Conservation (phyloP, 805 yeast species). For the Grigorovia transvaalensis region DNA sequence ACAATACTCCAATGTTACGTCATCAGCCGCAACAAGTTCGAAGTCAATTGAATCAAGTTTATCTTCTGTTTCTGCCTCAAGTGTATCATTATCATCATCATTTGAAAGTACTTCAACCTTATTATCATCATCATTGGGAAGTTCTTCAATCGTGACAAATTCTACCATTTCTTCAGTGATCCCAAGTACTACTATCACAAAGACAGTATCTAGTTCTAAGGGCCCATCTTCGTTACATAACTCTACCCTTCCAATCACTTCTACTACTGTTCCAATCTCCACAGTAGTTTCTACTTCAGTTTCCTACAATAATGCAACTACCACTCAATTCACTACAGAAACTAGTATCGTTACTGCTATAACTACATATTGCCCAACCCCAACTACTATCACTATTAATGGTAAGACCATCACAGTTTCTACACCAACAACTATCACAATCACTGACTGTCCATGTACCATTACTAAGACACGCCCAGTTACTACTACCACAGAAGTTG, state of each 20-base stretch:
- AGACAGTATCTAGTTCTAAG: background rate
- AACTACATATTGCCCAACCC: slow-evolving; percentile 75
- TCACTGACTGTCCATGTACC: slow-evolving; percentile 43
- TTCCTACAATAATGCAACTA: slow-evolving; percentile 5
- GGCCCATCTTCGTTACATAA: background rate
- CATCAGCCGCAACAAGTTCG: background rate
- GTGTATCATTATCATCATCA: background rate
- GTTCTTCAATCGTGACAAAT: background rate
- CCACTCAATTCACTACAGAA: background rate
- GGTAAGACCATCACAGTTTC: slow-evolving; percentile 64
- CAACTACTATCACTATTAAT: slow-evolving; percentile 59
- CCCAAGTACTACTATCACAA: slow-evolving; percentile 3
- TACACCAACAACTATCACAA: slow-evolving; percentile 69
- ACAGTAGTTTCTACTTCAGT: slow-evolving; percentile 1
- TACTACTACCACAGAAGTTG: background rate
- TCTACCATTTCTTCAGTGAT: slow-evolving; percentile 4
- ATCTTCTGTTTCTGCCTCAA: background rate
- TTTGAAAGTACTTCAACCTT: background rate
- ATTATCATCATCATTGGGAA: background rate
- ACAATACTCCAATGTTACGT: background rate
- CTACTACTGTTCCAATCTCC: background rate
- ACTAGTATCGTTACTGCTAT: slow-evolving; percentile 26
- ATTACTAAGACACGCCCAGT: background rate
- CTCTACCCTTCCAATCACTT: background rate
- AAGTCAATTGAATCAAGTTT: background rate